Evolutionary conservation across 2,329 filamentous ascomycete species (phyloP), one percentile per base, ranked within the genome.

Genomic region (Leptographium radiaticola): DNA sequence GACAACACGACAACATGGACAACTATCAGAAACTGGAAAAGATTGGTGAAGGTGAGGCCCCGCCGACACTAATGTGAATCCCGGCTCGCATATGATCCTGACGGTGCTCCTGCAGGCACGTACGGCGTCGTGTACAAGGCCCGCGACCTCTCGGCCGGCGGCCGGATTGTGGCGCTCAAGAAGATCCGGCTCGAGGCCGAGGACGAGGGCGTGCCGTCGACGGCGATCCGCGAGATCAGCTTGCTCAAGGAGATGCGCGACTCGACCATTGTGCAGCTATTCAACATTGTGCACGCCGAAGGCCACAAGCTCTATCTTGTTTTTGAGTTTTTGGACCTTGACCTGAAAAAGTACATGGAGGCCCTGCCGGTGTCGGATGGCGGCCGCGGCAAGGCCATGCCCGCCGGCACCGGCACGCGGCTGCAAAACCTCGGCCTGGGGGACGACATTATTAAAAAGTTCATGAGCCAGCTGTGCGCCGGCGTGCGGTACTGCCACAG

Each of bases 271-370:
- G 87, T 95, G 59, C 81, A 81, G 59, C 79, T 95, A 51, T 69
- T 88, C 63, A 93, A 95, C 73, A 94, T 94, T 59, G 87, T 95
- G 50, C 88, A 94, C 67, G 87, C 88, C 65, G 89, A 95, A 67
- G 88, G 88, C 57, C 87, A 93, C 73, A 95, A 94, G 71, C 80
- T 95, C 42, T 94, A 94, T 69, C 83, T 95, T 40, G 88, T 94
- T 59, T 86, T 89, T 60, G 88, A 95, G 68, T 94, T 86, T 67
- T 82, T 94, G 61, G 88, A 94, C 63, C 76, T 89, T 53, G 88
- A 95, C 64, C 73, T 95, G 61, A 95, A 95, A 74, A 93, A 93
- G 68, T 94, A 93, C 71, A 95, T 95, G 89, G 88, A 95, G 70
- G 81, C 87, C 25, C 76, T 93, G 54, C 87, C 87, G 1, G 82